Base-by-base conservation (phyloP, 495 filamentous ascomycete genomes). In the Aspergillus sparsus region DNA sequence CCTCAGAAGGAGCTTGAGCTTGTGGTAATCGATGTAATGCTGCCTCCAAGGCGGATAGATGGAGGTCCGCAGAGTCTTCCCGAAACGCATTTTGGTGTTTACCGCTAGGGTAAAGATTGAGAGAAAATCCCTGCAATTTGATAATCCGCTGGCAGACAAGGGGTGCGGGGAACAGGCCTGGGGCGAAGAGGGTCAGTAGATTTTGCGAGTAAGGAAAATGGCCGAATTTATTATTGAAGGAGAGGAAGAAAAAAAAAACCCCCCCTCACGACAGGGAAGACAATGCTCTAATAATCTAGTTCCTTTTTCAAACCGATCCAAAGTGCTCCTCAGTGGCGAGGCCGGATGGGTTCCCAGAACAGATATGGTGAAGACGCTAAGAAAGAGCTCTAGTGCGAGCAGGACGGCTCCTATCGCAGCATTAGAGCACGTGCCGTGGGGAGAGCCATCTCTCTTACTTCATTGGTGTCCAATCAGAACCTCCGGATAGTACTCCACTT, bases 21-120 rank as follows among this genome's bases (percentile, higher is more conserved):
- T 96, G 61, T 80, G 76, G 69, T 98, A 98, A 73, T 98, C 94
- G 66, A 98, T 91, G 77, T 98, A 98, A 60, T 93, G 83, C 64
- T 86, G 87, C 68, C 86, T 87, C 95, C 95, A 98, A 62, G 95
- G 93, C 53, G 85, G 75, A 70, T 98, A 94, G 61, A 90, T 82
- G 10, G 90, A 86, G 60, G 83, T 83, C 51, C 84, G 83, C 44
- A 98, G 84, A 27, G 90, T 96, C 77, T 85, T 91, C 44, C 93
- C 94, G 80, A 97, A 98, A 60, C 89, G 87, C 94, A 98, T 98
- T 51, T 66, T n/a, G 18, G 67, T 27, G 27, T 32, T 32, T 36
- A 46, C 47, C 37, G 3, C 21, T 27, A 27, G 21, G 21, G 21
- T 27, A 3, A 27, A 27, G 21, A 27, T 27, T 27, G 21, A 27